Conservation (phyloP, 2,329 filamentous ascomycete species). For the Exophiala dermatitidis region DNA sequence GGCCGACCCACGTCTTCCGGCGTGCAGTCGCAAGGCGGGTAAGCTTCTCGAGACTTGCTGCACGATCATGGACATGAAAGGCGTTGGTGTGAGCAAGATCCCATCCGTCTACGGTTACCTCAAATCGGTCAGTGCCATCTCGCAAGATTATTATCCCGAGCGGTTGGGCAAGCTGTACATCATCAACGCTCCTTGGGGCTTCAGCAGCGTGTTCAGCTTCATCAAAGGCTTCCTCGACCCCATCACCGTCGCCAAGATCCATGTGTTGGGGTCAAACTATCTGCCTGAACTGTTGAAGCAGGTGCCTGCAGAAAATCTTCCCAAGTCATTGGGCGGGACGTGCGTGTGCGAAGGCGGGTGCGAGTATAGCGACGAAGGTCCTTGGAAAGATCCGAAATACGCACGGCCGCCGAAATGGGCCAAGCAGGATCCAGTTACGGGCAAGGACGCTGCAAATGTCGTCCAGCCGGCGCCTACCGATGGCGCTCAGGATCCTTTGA, state of each 20-base stretch:
- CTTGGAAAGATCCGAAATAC: constrained; percentile 58
- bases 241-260: constrained; percentile 92
- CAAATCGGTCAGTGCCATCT: constrained; percentile 74
- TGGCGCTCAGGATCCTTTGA: constrained; percentile 15
- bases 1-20: constrained; percentile 83
- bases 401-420: constrained; percentile 40
- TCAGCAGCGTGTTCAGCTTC: constrained; percentile 74
- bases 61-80: constrained; percentile 97
- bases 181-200: constrained; percentile 97
- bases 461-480: constrained; percentile 19
- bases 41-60: constrained; percentile 94
- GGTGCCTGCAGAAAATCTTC: constrained; percentile 83
- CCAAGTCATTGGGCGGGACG: constrained; percentile 72
- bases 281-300: constrained; percentile 77
- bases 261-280: constrained; percentile 76
- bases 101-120: constrained; percentile 84
- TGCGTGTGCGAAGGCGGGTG: constrained; percentile 82
- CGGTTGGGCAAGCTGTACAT: constrained; percentile 91
- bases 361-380: constrained; percentile 77
- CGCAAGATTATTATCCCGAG: constrained; percentile 99
- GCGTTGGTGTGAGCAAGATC: constrained; percentile 75
- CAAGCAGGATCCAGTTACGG: constrained; percentile 27
- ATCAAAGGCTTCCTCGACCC: constrained; percentile 95
- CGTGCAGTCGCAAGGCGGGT: constrained; percentile 86
- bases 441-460: constrained; percentile 12